Conservation (phyloP, 176 grass and related monocot genomes). For the Otatea glauca region DNA sequence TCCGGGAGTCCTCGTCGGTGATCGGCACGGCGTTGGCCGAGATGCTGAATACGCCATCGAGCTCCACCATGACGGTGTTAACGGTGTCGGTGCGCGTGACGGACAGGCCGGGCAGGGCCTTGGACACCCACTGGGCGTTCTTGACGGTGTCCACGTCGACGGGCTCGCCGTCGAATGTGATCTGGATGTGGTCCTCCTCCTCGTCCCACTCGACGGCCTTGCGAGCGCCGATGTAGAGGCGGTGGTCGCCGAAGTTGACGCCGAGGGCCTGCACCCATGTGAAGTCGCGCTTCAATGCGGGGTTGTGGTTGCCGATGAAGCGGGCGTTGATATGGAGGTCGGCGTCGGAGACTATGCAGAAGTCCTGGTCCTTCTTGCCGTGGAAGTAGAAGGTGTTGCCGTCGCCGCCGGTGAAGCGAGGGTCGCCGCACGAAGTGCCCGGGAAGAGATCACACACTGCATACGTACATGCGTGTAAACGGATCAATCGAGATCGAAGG, state of each 20-base stretch:
- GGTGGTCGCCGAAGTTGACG: conserved; percentile 43
- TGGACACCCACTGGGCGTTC: conserved; percentile 40
- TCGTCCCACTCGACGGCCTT: conserved; percentile 57
- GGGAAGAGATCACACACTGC: conserved; percentile 65
- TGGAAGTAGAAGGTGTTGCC: conserved; percentile 92
- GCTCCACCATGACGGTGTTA: conserved; percentile 57
- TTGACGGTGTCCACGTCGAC: conserved; percentile 43
- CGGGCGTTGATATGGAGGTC: conserved; percentile 74
- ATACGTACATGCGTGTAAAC: too few relatives aligned
- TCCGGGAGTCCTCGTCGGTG: conserved; percentile 55
- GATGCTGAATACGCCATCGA: conserved; percentile 58
- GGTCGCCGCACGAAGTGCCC: conserved; percentile 58
- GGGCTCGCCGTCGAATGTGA: conserved; percentile 48
- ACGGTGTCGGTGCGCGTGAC: conserved; percentile 25
- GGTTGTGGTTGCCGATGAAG: conserved; percentile 79
- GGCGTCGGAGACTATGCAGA: conserved; percentile 61
- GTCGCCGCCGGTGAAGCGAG: conserved; percentile 71
- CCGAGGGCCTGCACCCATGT: conserved; percentile 62
- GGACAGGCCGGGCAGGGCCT: neutral
- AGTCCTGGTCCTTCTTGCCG: conserved; percentile 54
- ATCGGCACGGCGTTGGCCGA: conserved; percentile 62
- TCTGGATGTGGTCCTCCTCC: conserved; percentile 57
- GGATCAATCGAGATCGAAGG: too few relatives aligned
- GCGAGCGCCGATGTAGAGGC: conserved; percentile 58
- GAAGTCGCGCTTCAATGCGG: conserved; percentile 45